phyloP scores from a whole-genome alignment of 169 alveolate genomes.

The Toxoplasma gondii region DNA sequence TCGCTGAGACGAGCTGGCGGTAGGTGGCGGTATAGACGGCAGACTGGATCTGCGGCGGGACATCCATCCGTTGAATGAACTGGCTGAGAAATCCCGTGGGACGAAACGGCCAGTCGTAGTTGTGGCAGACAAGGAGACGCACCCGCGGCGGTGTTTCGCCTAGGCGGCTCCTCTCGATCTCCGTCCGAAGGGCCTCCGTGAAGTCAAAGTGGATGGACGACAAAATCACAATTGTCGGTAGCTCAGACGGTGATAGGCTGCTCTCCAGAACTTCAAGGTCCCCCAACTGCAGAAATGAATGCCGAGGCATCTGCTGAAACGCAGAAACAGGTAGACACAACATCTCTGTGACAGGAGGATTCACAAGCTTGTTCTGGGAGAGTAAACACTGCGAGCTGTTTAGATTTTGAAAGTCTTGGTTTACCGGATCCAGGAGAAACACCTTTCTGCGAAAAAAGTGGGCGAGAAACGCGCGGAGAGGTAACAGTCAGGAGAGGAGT shows the following conservation, averaged over 20 bases:
- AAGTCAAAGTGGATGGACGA: constrained; percentile 25
- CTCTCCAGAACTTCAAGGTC: neutral
- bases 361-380: too few species aligned
- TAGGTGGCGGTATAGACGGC: constrained; percentile 14
- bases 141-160: constrained; percentile 5
- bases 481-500: too few species aligned
- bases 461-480: too few species aligned
- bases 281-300: neutral
- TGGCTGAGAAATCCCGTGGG: constrained; percentile 21
- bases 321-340: neutral
- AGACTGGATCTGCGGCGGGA: constrained; percentile 31
- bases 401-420: too few species aligned
- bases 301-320: neutral
- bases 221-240: neutral
- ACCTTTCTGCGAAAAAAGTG: too few species aligned
- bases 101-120: constrained; percentile 24
- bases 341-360: neutral
- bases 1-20: constrained; percentile 15
- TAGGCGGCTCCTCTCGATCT: constrained; percentile 8
- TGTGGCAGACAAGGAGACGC: constrained; percentile 24
- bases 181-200: constrained; percentile 12
- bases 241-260: neutral
- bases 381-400: too few species aligned
- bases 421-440: too few species aligned
- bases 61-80: constrained; percentile 17